Conservation (phyloP, 768 basidiomycete species). For the Hydnomerulius pinastri region DNA sequence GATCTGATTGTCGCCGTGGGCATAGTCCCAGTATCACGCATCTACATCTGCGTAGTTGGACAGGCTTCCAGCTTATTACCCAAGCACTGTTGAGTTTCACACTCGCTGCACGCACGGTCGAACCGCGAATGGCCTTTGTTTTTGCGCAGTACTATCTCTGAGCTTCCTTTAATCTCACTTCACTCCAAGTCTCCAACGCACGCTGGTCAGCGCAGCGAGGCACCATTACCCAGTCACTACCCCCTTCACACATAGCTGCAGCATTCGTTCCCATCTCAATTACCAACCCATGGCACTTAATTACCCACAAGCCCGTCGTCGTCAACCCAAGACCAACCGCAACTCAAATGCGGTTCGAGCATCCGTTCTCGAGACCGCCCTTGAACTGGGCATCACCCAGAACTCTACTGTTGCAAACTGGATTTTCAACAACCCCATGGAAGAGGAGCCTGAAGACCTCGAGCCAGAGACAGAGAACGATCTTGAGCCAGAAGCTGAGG, state of each 20-base stretch:
- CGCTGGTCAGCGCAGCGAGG: neutral
- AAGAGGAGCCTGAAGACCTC: slow-evolving; percentile 55
- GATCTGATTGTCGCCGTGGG: slow-evolving; percentile 1
- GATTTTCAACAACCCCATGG: slow-evolving; percentile 67
- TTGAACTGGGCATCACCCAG: slow-evolving; percentile 63
- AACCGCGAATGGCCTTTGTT: slow-evolving; percentile 26
- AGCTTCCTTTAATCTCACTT: slow-evolving; percentile 9
- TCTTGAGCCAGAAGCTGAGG: slow-evolving; percentile 15
- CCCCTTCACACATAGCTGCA: slow-evolving; percentile 4
- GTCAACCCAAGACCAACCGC: slow-evolving; percentile 37
- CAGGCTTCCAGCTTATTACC: slow-evolving; percentile 13
- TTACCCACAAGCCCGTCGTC: slow-evolving; percentile 24
- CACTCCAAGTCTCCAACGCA: slow-evolving; percentile 12
- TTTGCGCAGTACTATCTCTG: slow-evolving; percentile 8
- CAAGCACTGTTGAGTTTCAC: slow-evolving; percentile 7
- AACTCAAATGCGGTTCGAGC: slow-evolving; percentile 65
- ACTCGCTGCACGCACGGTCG: slow-evolving; percentile 3
- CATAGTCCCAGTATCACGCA: neutral
- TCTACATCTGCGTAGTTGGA: slow-evolving; percentile 10
- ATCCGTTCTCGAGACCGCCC: slow-evolving; percentile 72
- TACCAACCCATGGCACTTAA: slow-evolving; percentile 21
- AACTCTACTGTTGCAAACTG: slow-evolving; percentile 65
- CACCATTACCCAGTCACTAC: slow-evolving; percentile 2
- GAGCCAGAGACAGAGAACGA: slow-evolving; percentile 16
- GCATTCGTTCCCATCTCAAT: slow-evolving; percentile 20